Conservation (phyloP, 208 protist species). For the Crithidia mellificae region DNA sequence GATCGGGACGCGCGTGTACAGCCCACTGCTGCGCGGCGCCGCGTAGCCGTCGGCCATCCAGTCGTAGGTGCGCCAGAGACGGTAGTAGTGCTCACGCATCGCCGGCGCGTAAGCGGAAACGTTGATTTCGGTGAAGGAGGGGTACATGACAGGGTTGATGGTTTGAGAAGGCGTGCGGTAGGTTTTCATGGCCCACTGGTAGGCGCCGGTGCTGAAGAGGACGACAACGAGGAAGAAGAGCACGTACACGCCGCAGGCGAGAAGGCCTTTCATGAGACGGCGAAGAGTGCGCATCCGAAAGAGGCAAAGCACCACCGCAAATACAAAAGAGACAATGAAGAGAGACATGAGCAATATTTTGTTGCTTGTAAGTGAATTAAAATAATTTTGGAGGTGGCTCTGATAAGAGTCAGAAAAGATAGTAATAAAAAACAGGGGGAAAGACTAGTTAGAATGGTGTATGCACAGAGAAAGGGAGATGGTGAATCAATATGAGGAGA, state of each 20-base stretch:
- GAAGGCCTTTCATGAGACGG: not conserved
- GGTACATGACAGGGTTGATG: conserved; percentile 57
- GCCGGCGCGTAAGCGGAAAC: conserved; percentile 29
- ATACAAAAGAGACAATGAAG: not conserved
- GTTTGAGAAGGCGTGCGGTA: conserved; percentile 54
- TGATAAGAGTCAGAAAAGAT: too few relatives aligned
- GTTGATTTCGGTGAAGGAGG: conserved; percentile 45
- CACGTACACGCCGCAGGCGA: conserved; percentile 23
- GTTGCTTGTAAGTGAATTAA: too few relatives aligned
- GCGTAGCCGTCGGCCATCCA: conserved; percentile 58
- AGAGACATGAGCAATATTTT: too few relatives aligned
- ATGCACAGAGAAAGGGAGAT: too few relatives aligned
- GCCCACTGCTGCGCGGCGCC: conserved; percentile 23
- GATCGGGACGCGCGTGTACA: conserved; percentile 53
- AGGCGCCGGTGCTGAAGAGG: conserved; percentile 38
- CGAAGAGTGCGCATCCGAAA: not conserved
- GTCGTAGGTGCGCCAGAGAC: conserved; percentile 67
- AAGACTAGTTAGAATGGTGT: too few relatives aligned
- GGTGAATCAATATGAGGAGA: too few relatives aligned
- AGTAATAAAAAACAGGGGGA: too few relatives aligned
- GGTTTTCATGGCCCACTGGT: conserved; percentile 49
- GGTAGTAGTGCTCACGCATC: conserved; percentile 54
- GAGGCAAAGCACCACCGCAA: not conserved
- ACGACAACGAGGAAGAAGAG: conserved; percentile 33
- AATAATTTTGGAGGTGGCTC: too few relatives aligned